Evolutionary conservation across 176 grass and related monocot species (phyloP), one percentile per base, ranked within the genome.

Genomic region (Aegilops tauschii): DNA sequence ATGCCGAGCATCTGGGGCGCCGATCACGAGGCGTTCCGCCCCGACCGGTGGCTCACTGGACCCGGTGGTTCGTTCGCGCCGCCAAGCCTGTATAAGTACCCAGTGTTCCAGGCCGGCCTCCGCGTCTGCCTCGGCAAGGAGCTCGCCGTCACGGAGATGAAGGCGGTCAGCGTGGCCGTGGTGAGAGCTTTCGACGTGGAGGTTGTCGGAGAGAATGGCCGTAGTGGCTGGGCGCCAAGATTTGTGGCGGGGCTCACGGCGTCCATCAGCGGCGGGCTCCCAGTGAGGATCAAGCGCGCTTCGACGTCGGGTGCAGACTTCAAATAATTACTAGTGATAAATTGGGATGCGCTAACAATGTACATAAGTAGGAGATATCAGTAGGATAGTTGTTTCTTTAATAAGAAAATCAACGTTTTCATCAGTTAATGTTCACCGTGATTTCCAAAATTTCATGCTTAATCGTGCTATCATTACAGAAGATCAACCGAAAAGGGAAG

Each of bases 211-310:
- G 30, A 77, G 17, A 56, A 45, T 20, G 69, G 77, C 18, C 10
- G 30, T 5, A 61, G 23, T 18, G 72, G 66, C 29, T 63, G 56
- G 21, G 18, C 12, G 63, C 85, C 93, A 0, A 91, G 88, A 69
- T 95, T 95, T 65, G 88, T 84, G 64, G 49, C 86, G 3, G 90
- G 88, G 21, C 89, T 95, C 79, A 90, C 93, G 3, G 88, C 93
- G 14, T 89, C 90, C 50, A 81, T 95, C 34, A 79, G 86, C 6
- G 93, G 88, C 1, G 93, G 93, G 3, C 88, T 92, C 31, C 88
- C 75, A 9, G 90, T 88, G 50, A 79, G 83, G 76, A 82, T 95
- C 61, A 89, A 50, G 61, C 72, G 72, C 13, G 42, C 25, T 50
- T 9, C 25, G 1, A 5, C 42, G 45, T 44, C 77, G 64, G 39